Base-by-base conservation (phyloP, 2,329 filamentous ascomycete species). In the Fusarium sp. region DNA sequence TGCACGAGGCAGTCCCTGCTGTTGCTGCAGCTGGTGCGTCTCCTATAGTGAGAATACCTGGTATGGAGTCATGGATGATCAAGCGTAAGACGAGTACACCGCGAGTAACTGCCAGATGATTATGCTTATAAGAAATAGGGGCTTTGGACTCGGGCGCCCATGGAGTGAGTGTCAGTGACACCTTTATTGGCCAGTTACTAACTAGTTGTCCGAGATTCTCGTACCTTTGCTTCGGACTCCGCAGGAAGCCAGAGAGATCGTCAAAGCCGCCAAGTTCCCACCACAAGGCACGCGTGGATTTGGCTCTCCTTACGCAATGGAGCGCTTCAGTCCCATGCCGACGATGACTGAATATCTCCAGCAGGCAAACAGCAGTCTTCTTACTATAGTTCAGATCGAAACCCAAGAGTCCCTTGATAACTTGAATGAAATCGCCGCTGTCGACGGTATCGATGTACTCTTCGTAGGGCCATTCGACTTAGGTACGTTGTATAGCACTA, bases 51-150 rank as follows among this genome's bases (percentile, higher is more conserved):
- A 47, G 44, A 28, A 47, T 47, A 8, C 44, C 44, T 1, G 18
- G 44, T 28, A 47, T 47, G 12, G 24, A 47, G 11, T 47, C 44
- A 8, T 47, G 44, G 44, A 28, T 47, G 44, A 47, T 47, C 18
- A 47, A 47, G 24, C 6, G 24, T 47, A 47, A 28, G 44, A 15
- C 6, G 32, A 34, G 32, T 15, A 8, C 14, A 34, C 14, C 3
- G 2, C 0, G 14, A 15, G 6, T 15, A 15, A 34, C 14, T 34
- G 14, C 4, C 0, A 34, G 7, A 34, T 8, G 0, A 8, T 34
- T 34, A 34, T 34, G 6, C 39, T 42, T 10, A 42, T 0, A n/a
- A 20, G 6, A 6, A n/a, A 22, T 1, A 47, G 44, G 44, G 1
- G 44, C 44, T 28, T 47, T 47, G 13, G 44, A 47, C 24, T 22